A percentile compares a stretch with the other conserved stretches of the same genome.
Conservation (phyloP, 1,284 basidiomycete genomes). For the Ustanciosporium gigantosporum region DNA sequence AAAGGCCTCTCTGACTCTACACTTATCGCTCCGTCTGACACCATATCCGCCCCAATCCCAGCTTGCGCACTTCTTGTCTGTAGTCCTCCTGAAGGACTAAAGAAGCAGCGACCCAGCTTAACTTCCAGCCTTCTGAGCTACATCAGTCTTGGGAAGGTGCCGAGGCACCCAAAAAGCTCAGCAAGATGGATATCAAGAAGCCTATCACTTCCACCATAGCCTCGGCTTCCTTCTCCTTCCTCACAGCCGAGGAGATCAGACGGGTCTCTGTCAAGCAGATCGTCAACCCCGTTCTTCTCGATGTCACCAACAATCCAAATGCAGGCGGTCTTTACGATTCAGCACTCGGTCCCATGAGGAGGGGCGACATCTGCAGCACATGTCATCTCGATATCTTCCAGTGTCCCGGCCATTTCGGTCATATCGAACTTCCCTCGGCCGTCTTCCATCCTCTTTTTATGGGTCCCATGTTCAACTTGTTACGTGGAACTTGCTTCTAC, state of each 20-base stretch:
- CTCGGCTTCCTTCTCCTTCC: constrained; percentile 90
- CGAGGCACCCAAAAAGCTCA: too few species aligned
- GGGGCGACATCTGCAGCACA: constrained; percentile 77
- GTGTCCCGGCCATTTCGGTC: constrained; percentile 98
- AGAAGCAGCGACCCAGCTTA: too few species aligned
- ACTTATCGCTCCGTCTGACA: too few species aligned
- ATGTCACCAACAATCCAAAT: constrained; percentile 90
- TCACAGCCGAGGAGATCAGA: constrained; percentile 85
- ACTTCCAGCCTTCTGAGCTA: too few species aligned
- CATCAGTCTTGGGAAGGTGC: too few species aligned
- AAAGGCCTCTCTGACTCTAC: too few species aligned
- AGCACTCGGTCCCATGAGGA: constrained; percentile 79
- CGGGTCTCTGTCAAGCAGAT: constrained; percentile 96
- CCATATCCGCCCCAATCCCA: too few species aligned
- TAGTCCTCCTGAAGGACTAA: too few species aligned
- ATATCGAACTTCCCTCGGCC: constrained; percentile 92
- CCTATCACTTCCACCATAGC: constrained; percentile 82
- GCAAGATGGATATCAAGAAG: constrained; percentile 85
- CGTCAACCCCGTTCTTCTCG: constrained; percentile 87
- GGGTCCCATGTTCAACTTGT: constrained; percentile 83
- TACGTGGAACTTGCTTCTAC: constrained; percentile 89
- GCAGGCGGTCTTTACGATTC: constrained; percentile 93
- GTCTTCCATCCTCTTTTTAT: constrained; percentile 98
- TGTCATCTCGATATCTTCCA: constrained; percentile 88
- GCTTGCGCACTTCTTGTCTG: too few species aligned